Base-by-base conservation (phyloP, 768 basidiomycete genomes). In the Thelephora aurantiotincta region DNA sequence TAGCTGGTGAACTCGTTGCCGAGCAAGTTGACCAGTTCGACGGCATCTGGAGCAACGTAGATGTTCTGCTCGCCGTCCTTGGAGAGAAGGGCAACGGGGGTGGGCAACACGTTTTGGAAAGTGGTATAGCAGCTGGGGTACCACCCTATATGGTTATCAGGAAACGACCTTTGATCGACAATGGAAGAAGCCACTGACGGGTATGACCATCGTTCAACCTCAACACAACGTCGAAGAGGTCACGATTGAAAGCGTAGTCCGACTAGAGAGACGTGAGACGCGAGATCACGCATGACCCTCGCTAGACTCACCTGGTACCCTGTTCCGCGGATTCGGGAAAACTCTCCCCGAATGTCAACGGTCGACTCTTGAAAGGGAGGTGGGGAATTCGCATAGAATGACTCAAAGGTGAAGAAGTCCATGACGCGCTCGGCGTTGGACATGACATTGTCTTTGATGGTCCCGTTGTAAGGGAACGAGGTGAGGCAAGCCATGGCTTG, bases 401-500 rank as follows among this genome's bases (percentile, higher is more conserved):
- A 62, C 60, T 33, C 63, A 52, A 43, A 65, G n/a, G 68, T 68
- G 55, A 58, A 69, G 51, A 68, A 69, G 53, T 65, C 58, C 35
- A 67, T 63, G 9, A 65, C 63, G 12, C 58, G 46, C 3, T 60
- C 58, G 51, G 65, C 60, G 34, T 57, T 57, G 61, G 55, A 13
- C 67, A 50, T 12, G 61, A 63, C 55, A 68, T 66, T 35, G n/a
- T n/a, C n/a, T n/a, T n/a, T n/a, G n/a, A n/a, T n/a, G n/a, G n/a
- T n/a, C n/a, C n/a, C n/a, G n/a, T 64, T 64, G 58, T 67, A 66
- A 4, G 66, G 62, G 52, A 68, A 69, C 19, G 73, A 69, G 58
- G 71, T 75, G 55, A 73, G 60, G 56, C 78, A 80, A 1, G 77
- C 74, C 34, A 79, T 63, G 13, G 71, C 77, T 50, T 77, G 72